Evolutionary conservation across 495 filamentous ascomycete genomes (phyloP), one percentile per base, ranked within the genome.

Genomic region (Penicillium bialowiezense): DNA sequence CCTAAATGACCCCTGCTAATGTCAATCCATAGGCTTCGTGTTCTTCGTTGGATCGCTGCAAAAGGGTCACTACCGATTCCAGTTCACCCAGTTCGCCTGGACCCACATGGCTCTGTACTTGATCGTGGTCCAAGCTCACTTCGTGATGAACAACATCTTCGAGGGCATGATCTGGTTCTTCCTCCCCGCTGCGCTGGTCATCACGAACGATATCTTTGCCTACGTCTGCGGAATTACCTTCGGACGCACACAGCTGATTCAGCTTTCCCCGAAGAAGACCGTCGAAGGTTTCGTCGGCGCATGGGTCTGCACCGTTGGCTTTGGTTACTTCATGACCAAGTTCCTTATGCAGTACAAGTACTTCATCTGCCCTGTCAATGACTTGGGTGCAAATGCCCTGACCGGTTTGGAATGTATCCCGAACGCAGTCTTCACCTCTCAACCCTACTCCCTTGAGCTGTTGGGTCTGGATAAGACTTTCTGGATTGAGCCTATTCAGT

Each of bases 101-200:
- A 96, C 93, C 2, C 95, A 99, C 67, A 97, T 99, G 90, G 95
- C 95, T 2, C 80, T 99, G 24, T 97, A 96, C 75, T 73, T 99
- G 60, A 97, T 99, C 56, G 91, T 97, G 19, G 90, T 96, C 10
- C 95, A 99, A 67, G 90, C 95, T 18, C 95, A 99, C 69, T 99
- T 99, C 63, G 90, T 99, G 68, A 97, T 99, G 88, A 97, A 99
- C 77, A 99, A 97, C 70, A 86, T 97, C 51, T 92, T 99, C 67
- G 95, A 99, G 73, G 95, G 95, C 69, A 90, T 99, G 89, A 93
- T 99, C 65, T 99, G 95, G 95, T 97, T 99, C 78, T 97, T 99
- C 80, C 76, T 99, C 37, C 95, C 95, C 2, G 91, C 90, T 3
- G 86, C 88, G 21, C 79, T 99, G 46, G 95, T 99, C 58, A 96